A percentile compares a stretch with the other conserved stretches of the same genome.
phyloP scores from a whole-genome alignment of 768 basidiomycete genomes.

The Epithele typhae region DNA sequence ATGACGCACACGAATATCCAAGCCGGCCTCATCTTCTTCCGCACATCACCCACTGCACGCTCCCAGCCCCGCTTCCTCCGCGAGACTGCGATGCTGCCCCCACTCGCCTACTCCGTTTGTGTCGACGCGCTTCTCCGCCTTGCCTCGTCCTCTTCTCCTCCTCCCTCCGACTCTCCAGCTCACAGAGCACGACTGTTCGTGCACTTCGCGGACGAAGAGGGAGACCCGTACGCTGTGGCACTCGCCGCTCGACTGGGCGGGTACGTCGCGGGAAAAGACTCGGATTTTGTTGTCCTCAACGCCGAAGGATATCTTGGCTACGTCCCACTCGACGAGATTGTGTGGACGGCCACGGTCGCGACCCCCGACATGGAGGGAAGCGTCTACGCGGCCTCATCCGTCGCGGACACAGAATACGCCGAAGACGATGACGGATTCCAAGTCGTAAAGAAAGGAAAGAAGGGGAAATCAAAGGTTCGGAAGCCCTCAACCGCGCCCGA shows the following conservation, averaged over 20 bases:
- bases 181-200: slow-evolving; percentile 36
- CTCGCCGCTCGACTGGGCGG: slow-evolving; percentile 69
- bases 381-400: slow-evolving; percentile 8
- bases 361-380: slow-evolving; percentile 7
- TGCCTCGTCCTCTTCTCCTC: neutral
- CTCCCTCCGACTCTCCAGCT: too few species aligned
- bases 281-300: slow-evolving; percentile 78
- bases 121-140: slow-evolving; percentile 47
- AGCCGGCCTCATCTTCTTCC: slow-evolving; percentile 70
- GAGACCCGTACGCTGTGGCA: slow-evolving; percentile 81
- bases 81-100: slow-evolving; percentile 73
- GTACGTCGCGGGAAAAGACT: slow-evolving; percentile 76
- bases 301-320: slow-evolving; percentile 75
- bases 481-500: slow-evolving; percentile 23
- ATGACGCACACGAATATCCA: slow-evolving; percentile 54
- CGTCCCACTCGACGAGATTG: slow-evolving; percentile 71
- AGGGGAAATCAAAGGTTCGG: slow-evolving; percentile 39
- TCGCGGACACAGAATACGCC: slow-evolving; percentile 25
- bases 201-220: slow-evolving; percentile 78
- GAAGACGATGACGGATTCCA: slow-evolving; percentile 55
- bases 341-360: slow-evolving; percentile 43
- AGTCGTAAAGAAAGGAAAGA: slow-evolving; percentile 49
- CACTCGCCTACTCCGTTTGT: slow-evolving; percentile 55
- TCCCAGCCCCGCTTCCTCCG: slow-evolving; percentile 61
- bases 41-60: slow-evolving; percentile 66